These are phyloP conservation scores for Ciborinia camelliae DNA, from an alignment of 2,329 filamentous ascomycete genomes.

Conservation along the genomic window DNA sequence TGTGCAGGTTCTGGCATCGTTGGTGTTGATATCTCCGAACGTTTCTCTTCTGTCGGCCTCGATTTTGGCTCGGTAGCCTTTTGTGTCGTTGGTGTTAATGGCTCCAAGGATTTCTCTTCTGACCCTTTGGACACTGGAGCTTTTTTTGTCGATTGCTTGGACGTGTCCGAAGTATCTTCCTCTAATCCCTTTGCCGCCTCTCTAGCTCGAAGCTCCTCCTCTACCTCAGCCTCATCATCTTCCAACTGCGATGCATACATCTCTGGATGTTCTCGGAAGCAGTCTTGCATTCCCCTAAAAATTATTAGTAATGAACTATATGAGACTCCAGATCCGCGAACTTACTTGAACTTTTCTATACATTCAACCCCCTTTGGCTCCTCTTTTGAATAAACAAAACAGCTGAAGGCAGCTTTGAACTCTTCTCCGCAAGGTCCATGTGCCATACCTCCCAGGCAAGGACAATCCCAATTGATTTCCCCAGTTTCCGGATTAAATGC, in stretches of 20 bases:
- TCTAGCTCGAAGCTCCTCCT: constrained; percentile 34
- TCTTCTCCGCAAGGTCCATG: constrained; percentile 92
- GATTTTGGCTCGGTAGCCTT: constrained; percentile 7
- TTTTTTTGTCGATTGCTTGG: constrained; percentile 14
- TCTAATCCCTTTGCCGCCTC: constrained; percentile 24
- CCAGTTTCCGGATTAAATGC: constrained; percentile 98
- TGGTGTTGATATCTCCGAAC: neutral
- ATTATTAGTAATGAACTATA: constrained; percentile 27
- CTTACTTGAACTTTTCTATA: constrained; percentile 95
- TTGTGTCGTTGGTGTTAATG: constrained; percentile 9
- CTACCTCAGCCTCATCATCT: constrained; percentile 64
- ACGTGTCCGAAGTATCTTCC: constrained; percentile 14
- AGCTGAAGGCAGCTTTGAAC: constrained; percentile 95
- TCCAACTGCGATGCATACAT: constrained; percentile 87
- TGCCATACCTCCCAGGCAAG: constrained; percentile 95
- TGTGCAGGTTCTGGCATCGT: constrained; percentile 24
- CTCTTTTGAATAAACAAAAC: constrained; percentile 92
- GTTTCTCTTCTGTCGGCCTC: neutral
- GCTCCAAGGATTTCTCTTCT: neutral
- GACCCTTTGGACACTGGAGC: neutral
- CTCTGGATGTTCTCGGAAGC: constrained; percentile 89
- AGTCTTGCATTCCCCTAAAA: constrained; percentile 88
- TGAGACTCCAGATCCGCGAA: constrained; percentile 29
- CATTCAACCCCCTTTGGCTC: constrained; percentile 98
- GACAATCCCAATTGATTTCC: constrained; percentile 99